Base-by-base conservation (phyloP, 169 alveolate species). In the Plasmodium malariae region DNA sequence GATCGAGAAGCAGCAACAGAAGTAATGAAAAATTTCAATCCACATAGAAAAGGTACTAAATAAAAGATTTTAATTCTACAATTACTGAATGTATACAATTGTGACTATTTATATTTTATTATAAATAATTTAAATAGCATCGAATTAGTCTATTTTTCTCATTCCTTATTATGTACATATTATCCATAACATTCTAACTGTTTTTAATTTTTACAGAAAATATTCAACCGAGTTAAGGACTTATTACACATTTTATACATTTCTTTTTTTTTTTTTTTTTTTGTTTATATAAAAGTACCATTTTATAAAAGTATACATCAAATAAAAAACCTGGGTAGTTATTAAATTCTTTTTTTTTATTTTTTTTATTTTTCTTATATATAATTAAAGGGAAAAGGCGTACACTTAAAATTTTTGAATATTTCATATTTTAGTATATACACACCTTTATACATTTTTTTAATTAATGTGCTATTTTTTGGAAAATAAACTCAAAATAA, bases 1-100 rank as follows among this genome's bases (percentile, higher is more conserved):
- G 97, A 95, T 45, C 80, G 96, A 28, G 92, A 63, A 28, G 72
- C 59, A 19, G 95, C 96, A 40, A 21, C 36, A 45, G 68, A 26
- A 62, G 76, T 51, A 12, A 78, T 78, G 89, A 65, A 78, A 54
- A 78, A 62, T 55, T 78, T 78, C 60, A 63, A 48, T 26, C 17
- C 21, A 28, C 30, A 78, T 62, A 51, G 30, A 26, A 43, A 45
- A 43, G 89, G 76, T 78, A 55, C 14, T 51, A 49, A 19, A 24
- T 51, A 71, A 36, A 68, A 34, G 26, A 49, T 26, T 45, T 71
- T 28, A 71, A 71, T 49, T 24, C 51, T 67, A 5, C 48, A 67
- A 12, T 4, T 45, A 49, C 5, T n/a, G 37, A 26, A 36, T 11
- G 26, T 30, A 51, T 43, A 69, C 14, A 30, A 45, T 1, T 37